Conservation (phyloP, 495 filamentous ascomycete species). For the Aspergillus conjunctus region DNA sequence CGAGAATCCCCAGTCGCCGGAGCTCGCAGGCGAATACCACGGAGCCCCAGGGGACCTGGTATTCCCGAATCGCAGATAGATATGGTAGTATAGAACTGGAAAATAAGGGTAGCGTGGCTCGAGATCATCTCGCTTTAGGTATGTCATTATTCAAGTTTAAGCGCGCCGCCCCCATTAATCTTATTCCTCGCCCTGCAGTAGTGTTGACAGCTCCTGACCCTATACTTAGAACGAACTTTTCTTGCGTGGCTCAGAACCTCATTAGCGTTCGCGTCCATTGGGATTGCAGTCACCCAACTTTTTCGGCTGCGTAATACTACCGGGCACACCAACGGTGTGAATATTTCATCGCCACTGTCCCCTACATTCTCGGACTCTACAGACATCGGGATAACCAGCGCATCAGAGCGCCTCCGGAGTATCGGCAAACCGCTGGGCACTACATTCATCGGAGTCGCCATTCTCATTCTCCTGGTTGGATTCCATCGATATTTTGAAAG, state of each 20-base stretch:
- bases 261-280: conserved; percentile 93
- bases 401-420: conserved; percentile 58
- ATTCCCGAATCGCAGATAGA: conserved; percentile 57
- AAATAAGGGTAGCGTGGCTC: conserved; percentile 93
- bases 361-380: conserved; percentile 26
- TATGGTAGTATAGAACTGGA: conserved; percentile 88
- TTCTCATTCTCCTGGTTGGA: conserved; percentile 82
- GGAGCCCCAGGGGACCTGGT: conserved; percentile 38
- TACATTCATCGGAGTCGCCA: conserved; percentile 86
- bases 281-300: conserved; percentile 93
- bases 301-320: conserved; percentile 80
- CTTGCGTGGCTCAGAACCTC: conserved; percentile 96
- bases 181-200: not conserved
- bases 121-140: conserved; percentile 95
- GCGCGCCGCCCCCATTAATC: too few species aligned
- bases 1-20: conserved; percentile 14
- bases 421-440: conserved; percentile 92
- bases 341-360: conserved; percentile 19
- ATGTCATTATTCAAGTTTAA: conserved; percentile 29
- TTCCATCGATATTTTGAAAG: conserved; percentile 69
- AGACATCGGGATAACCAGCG: conserved; percentile 17
- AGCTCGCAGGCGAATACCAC: conserved; percentile 30
- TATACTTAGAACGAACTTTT: conserved; percentile 83
- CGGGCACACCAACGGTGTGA: conserved; percentile 9
- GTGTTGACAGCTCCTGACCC: conserved; percentile 9